These are phyloP conservation scores for Aspergillus novoparasiticus DNA, from an alignment of 2,329 filamentous ascomycete species.

Conservation along the genomic window DNA sequence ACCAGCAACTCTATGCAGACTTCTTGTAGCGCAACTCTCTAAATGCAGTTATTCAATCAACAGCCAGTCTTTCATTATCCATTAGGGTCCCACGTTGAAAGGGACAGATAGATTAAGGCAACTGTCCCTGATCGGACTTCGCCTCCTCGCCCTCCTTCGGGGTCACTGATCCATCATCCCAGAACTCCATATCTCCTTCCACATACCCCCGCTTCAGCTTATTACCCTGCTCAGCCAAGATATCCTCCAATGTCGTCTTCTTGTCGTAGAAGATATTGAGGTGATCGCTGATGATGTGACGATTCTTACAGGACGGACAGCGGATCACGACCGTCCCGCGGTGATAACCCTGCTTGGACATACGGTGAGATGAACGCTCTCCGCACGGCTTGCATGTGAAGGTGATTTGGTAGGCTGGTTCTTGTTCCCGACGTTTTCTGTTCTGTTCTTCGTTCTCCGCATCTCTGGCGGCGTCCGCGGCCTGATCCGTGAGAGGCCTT, in stretches of 20 bases:
- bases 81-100: neutral
- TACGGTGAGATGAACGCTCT: constrained; percentile 75
- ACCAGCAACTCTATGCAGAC: neutral
- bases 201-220: constrained; percentile 77
- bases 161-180: constrained; percentile 68
- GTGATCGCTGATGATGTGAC: constrained; percentile 92
- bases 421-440: constrained; percentile 39
- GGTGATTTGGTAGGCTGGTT: constrained; percentile 80
- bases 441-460: constrained; percentile 38
- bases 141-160: constrained; percentile 21
- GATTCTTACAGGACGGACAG: constrained; percentile 81
- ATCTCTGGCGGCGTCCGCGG: constrained; percentile 29
- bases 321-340: constrained; percentile 84
- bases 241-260: constrained; percentile 46
- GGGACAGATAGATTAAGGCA: neutral
- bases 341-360: constrained; percentile 96
- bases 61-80: neutral
- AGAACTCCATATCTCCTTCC: constrained; percentile 90
- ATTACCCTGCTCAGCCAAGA: constrained; percentile 54
- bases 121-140: constrained; percentile 8
- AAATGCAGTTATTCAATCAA: constrained; percentile 3
- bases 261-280: constrained; percentile 61
- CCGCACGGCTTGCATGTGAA: constrained; percentile 92
- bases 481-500: constrained; percentile 36
- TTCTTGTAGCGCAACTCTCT: neutral